A percentile compares a stretch with the other conserved stretches of the same genome.
These are phyloP conservation scores for Candida oleophila DNA, from an alignment of 805 yeast genomes.

Conservation along the genomic window DNA sequence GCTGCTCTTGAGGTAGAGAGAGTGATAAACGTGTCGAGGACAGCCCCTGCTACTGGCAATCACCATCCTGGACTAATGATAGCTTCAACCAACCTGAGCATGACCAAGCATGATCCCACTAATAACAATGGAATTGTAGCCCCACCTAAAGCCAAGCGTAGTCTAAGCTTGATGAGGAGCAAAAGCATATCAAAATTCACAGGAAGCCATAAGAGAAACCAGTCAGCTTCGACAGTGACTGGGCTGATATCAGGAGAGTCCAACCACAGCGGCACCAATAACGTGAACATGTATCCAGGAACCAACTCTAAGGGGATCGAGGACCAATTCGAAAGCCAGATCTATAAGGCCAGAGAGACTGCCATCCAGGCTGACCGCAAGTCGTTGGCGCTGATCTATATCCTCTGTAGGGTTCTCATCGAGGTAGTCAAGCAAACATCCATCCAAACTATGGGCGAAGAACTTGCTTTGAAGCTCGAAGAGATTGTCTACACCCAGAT, in stretches of 20 bases:
- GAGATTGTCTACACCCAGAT: conserved; percentile 91
- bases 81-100: conserved; percentile 14
- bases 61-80: not conserved
- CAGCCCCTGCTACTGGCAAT: conserved; percentile 27
- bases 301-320: conserved; percentile 17
- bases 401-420: conserved; percentile 85
- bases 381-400: conserved; percentile 81
- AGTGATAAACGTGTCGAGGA: conserved; percentile 43
- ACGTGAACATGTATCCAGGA: not conserved
- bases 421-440: conserved; percentile 91
- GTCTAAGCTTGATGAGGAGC: conserved; percentile 39
- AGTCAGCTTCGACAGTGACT: conserved; percentile 44
- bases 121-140: not conserved
- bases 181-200: conserved; percentile 37
- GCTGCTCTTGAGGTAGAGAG: conserved; percentile 43
- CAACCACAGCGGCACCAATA: not conserved
- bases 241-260: conserved; percentile 1
- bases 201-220: conserved; percentile 46
- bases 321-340: conserved; percentile 28
- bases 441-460: conserved; percentile 69
- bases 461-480: conserved; percentile 78
- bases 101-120: conserved; percentile 11
- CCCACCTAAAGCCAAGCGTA: conserved; percentile 30
- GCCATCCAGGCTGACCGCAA: conserved; percentile 86
- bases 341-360: conserved; percentile 51